A percentile compares a stretch with the other conserved stretches of the same genome.
phyloP scores from a whole-genome alignment of 2,329 filamentous ascomycete genomes.

The Magnaporthiopsis rhizophila region DNA sequence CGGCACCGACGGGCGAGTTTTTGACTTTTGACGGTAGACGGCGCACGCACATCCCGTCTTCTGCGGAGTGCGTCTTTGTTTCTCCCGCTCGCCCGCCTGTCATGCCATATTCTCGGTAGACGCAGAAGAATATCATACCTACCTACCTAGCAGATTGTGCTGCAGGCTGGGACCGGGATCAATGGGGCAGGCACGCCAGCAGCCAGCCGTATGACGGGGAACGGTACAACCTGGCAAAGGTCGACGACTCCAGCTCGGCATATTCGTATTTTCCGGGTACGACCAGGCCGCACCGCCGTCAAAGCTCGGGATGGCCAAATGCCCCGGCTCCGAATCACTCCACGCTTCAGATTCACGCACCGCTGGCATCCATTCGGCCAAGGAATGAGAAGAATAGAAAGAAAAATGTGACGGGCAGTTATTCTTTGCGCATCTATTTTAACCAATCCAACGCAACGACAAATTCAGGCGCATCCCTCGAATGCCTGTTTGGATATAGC shows the following conservation, averaged over 20 bases:
- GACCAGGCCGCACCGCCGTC: neutral
- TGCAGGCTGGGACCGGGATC: neutral
- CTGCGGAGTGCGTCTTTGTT: neutral
- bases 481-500: neutral
- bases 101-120: neutral
- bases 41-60: neutral
- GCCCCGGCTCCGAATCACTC: neutral
- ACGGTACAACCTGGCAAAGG: neutral
- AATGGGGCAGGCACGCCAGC: neutral
- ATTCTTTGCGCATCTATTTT: neutral
- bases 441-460: neutral
- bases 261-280: neutral
- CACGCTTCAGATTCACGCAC: neutral
- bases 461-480: neutral
- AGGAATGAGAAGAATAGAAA: neutral
- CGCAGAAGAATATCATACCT: neutral
- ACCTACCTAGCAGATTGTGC: neutral
- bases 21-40: neutral
- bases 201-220: neutral
- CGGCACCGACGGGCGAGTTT: too few species aligned
- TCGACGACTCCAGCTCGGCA: neutral
- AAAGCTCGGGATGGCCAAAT: neutral
- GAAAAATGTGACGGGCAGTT: too few species aligned
- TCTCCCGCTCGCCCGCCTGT: neutral
- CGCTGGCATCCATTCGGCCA: neutral